Percentiles rank a stretch among this genome's conserved stretches.
Conservation (phyloP, 352 stramenopile species). For the Salisapilia sapeloensis region DNA sequence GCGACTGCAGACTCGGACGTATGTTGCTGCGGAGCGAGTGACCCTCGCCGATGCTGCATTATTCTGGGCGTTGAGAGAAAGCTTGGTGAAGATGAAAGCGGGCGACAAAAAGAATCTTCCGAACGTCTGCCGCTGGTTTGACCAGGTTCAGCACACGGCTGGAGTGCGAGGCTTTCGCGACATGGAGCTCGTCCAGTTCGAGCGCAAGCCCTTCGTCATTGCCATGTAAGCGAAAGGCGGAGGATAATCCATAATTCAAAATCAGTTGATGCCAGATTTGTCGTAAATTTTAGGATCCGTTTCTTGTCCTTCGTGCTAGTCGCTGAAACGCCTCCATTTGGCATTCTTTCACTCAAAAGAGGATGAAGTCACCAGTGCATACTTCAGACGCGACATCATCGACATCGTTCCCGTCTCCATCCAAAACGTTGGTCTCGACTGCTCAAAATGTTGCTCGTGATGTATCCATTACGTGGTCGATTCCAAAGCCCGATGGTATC, state of each 20-base stretch:
- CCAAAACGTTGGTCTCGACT: conserved; percentile 1
- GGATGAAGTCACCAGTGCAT: conserved; percentile 1
- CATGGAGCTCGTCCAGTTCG: conserved; percentile 40
- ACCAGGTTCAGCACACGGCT: conserved; percentile 74
- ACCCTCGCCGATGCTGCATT: conserved; percentile 67
- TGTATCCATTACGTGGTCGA: conserved; percentile 43
- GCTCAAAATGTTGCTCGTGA: conserved; percentile 1
- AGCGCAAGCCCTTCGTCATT: conserved; percentile 28
- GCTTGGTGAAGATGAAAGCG: conserved; percentile 14
- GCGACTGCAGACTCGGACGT: conserved; percentile 36
- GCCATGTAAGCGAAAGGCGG: conserved; percentile 46
- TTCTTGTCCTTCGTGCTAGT: no score
- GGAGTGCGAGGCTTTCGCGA: conserved; percentile 68
- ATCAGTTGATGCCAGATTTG: no score
- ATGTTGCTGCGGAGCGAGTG: conserved; percentile 41
- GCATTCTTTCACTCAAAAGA: no score
- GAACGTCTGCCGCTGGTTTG: conserved; percentile 69
- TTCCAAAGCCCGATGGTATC: conserved; percentile 29
- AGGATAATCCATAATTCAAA: no score
- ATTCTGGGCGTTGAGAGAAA: conserved; percentile 40
- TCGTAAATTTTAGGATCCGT: no score
- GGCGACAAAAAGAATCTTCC: conserved; percentile 24
- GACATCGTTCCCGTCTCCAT: neutral
- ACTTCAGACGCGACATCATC: conserved; percentile 1
- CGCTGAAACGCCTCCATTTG: no score